These are phyloP conservation scores for Raphanus hybrid DNA, from an alignment of 441 rosid genomes.

Conservation along the genomic window DNA sequence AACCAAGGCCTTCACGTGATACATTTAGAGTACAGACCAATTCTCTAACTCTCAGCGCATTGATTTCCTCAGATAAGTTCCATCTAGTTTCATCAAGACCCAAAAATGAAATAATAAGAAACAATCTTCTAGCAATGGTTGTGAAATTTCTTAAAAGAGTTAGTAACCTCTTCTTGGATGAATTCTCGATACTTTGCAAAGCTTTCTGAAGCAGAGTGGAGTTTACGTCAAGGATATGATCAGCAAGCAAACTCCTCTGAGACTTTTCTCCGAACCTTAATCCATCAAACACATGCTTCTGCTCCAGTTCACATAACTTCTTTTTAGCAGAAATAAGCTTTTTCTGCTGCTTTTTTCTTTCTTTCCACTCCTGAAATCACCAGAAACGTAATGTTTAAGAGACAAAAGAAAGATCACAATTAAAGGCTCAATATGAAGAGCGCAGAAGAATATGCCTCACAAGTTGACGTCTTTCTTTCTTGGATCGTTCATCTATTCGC, in stretches of 20 bases:
- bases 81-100: conserved; percentile 52
- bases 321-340: conserved; percentile 86
- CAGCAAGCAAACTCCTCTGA: conserved; percentile 69
- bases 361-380: conserved; percentile 85
- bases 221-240: conserved; percentile 70
- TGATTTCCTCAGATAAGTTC: conserved; percentile 52
- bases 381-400: neutral
- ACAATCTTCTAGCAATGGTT: conserved; percentile 1
- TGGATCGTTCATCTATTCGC: conserved; percentile 71
- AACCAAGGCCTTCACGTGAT: conserved; percentile 48
- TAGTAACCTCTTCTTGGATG: conserved; percentile 63
- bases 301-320: conserved; percentile 81
- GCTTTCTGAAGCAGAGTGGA: conserved; percentile 80
- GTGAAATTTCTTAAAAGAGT: neutral
- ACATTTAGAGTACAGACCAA: conserved; percentile 50
- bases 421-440: conserved; percentile 28
- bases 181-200: conserved; percentile 54
- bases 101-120: conserved; percentile 23
- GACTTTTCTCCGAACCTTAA: conserved; percentile 77
- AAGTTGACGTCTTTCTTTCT: conserved; percentile 93
- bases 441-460: conserved; percentile 72
- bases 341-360: conserved; percentile 75
- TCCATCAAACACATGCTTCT: conserved; percentile 88
- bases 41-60: conserved; percentile 43
- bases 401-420: neutral